A percentile compares a stretch with the other conserved stretches of the same genome.
Evolutionary conservation across 768 basidiomycete species (phyloP).

Genomic region (Phallus indusiatus): DNA sequence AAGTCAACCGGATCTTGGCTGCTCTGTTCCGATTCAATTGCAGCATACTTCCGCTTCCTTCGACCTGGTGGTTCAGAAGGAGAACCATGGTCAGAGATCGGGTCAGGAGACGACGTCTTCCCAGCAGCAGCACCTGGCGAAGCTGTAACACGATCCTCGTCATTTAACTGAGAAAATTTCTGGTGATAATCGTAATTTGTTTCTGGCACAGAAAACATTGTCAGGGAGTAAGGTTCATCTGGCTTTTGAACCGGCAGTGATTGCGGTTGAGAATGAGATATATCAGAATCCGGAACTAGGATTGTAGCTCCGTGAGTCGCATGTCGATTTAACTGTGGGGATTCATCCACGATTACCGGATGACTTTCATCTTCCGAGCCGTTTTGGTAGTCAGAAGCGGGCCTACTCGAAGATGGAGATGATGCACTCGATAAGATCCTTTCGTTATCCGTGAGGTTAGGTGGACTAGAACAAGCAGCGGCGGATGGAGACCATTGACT

Average conservation of each 20-base stretch:
- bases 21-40: background rate
- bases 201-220: too few species aligned
- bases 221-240: too few species aligned
- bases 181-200: too few species aligned
- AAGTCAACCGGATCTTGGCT: background rate
- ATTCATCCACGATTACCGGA: background rate
- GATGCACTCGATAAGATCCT: background rate
- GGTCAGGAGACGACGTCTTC: too few species aligned
- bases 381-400: background rate
- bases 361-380: background rate
- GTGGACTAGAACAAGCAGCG: background rate
- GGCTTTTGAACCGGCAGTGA: background rate
- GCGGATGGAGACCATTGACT: constrained; percentile 4
- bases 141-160: too few species aligned
- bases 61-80: too few species aligned
- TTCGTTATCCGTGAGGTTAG: background rate
- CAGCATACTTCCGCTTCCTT: too few species aligned
- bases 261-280: constrained; percentile 27
- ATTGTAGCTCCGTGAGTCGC: constrained; percentile 31
- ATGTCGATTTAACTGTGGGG: constrained; percentile 8
- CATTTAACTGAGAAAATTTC: too few species aligned
- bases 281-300: constrained; percentile 50
- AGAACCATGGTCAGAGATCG: too few species aligned
- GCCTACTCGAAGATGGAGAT: background rate
- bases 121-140: too few species aligned